Evolutionary conservation across 1,284 basidiomycete species (phyloP).

Genomic region (Rhodotorula sp.): DNA sequence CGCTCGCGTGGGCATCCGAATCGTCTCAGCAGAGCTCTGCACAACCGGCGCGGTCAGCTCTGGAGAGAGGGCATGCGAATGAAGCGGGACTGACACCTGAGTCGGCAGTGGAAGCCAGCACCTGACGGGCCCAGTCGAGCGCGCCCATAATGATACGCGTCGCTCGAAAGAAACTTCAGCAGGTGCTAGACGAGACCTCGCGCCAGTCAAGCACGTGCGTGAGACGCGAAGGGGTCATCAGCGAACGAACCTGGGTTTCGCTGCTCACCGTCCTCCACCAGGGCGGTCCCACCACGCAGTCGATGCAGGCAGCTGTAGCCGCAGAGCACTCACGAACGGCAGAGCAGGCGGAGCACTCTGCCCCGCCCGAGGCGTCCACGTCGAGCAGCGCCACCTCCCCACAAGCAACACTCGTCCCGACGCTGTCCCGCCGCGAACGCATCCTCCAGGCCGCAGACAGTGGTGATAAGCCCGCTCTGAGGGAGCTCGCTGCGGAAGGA

Average conservation of each 20-base stretch:
- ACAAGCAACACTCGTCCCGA: neutral
- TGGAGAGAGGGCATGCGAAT: neutral
- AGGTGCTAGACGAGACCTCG: no score
- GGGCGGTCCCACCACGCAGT: neutral
- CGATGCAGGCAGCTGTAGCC: neutral
- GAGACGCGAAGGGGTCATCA: neutral
- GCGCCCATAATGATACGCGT: neutral
- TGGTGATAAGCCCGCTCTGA: neutral
- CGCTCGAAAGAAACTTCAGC: no score
- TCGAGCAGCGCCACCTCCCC: neutral
- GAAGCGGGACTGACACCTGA: neutral
- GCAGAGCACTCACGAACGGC: neutral
- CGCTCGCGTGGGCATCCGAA: neutral
- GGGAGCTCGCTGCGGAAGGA: slow-evolving; percentile 6
- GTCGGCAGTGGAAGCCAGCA: neutral
- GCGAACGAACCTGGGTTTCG: neutral
- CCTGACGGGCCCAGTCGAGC: slow-evolving; percentile 10
- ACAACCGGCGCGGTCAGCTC: neutral
- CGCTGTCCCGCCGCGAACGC: neutral
- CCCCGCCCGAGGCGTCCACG: neutral
- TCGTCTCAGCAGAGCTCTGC: neutral
- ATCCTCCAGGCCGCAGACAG: slow-evolving; percentile 2
- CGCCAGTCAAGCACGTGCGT: neutral
- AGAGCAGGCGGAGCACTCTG: fast-evolving
- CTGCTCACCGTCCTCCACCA: neutral